Base-by-base conservation (phyloP, 305 asterid species). In the Vinca major region DNA sequence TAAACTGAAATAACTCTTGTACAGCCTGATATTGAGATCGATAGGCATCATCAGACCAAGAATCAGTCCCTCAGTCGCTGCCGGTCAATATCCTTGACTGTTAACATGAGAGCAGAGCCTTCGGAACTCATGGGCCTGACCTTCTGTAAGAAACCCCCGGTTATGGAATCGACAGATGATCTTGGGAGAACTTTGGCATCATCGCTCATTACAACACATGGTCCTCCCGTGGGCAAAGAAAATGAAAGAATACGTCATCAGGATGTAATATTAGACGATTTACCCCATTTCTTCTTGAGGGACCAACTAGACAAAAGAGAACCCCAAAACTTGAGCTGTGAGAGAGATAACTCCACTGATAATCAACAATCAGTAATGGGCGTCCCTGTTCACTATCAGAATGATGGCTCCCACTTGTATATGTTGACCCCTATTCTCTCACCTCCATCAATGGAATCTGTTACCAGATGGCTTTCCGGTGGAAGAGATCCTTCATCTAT, bases 361-460 rank as follows among this genome's bases (percentile, higher is more conserved):
- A 74, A 80, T 62, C 79, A 71, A 69, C 84, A 76, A 70, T 65
- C 81, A 63, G 72, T 72, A 47, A 76, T 84, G 74, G 97, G 96
- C 45, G 85, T 86, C 73, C 96, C 98, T 33, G 69, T 85, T 68
- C 88, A 85, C 73, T 79, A 78, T 82, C 90, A 85, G 80, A 88
- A 84, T 81, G 95, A 94, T 80, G 96, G 97, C 60, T 89, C 99
- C 76, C 74, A 69, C 84, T 75, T 85, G 55, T 91, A 84, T 82
- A 84, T 94, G 87, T 84, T 94, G 83, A 85, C 96, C 55, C 95
- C 89, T 71, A 80, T 81, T 65, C 72, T 67, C 36, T 82, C 90
- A 74, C 96, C 99, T 70, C 97, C 99, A 74, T 82, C 72, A 7
- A 78, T 69, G 73, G 90, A 83, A 78, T 75, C 81, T 77, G 86